Evolutionary conservation across 2,329 filamentous ascomycete genomes (phyloP).

Genomic region (Cordyceps cateniannulata): DNA sequence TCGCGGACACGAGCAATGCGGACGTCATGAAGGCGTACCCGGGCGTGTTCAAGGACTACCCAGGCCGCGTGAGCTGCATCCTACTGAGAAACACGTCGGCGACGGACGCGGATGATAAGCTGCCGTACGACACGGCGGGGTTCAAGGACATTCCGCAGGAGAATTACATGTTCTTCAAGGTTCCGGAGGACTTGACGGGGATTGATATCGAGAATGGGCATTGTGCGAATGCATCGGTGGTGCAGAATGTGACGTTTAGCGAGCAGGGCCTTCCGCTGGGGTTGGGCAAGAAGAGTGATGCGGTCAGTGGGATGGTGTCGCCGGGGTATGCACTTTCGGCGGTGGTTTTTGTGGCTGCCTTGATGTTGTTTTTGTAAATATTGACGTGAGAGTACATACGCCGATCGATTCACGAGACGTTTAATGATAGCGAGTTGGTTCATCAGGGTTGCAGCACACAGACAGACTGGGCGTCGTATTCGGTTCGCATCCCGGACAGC

Average conservation of each 20-base stretch:
- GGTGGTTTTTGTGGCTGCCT: background rate
- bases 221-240: slow-evolving; percentile 51
- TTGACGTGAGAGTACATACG: background rate
- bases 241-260: slow-evolving; percentile 66
- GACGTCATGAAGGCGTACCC: slow-evolving; percentile 66
- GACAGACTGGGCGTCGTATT: too few relatives aligned
- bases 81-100: slow-evolving; percentile 67
- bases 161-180: slow-evolving; percentile 74
- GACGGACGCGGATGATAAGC: slow-evolving; percentile 59
- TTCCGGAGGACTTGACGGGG: slow-evolving; percentile 60
- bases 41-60: slow-evolving; percentile 57
- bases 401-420: too few relatives aligned
- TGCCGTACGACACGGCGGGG: slow-evolving; percentile 38
- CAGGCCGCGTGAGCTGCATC: slow-evolving; percentile 69
- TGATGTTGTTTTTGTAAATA: slow-evolving; percentile 3
- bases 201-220: slow-evolving; percentile 56
- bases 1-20: slow-evolving; percentile 70
- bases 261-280: slow-evolving; percentile 53
- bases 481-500: too few relatives aligned
- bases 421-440: too few relatives aligned
- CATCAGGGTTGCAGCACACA: too few relatives aligned
- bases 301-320: background rate
- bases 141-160: slow-evolving; percentile 47
- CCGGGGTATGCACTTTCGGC: background rate
- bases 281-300: slow-evolving; percentile 23